Base-by-base conservation (phyloP, 305 asterid species). In the Fraxinus angustifolia region DNA sequence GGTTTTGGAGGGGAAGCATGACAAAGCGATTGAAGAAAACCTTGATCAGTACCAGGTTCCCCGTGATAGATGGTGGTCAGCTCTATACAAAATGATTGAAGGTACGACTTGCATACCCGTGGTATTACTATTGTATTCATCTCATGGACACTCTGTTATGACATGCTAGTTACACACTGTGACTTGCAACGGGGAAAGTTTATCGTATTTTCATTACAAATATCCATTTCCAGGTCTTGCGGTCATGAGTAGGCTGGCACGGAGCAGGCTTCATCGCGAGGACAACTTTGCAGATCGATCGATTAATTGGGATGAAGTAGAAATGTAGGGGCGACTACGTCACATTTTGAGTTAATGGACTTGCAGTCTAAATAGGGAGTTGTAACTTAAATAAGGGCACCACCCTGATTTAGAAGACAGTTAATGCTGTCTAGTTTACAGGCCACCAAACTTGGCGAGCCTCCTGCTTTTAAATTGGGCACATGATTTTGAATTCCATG, bases 1-100 rank as follows among this genome's bases (percentile, higher is more conserved):
- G 60, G 97, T 95, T 68, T 87, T 95, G 88, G 97, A 95, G 86
- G 98, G 99, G 76, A 93, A 95, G 83, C 97, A 95, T 70, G 90
- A 91, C 85, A 88, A 86, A 79, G 92, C 81, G 73, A 92, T 95
- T 26, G 90, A 91, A 83, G 99, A 92, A 73, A 88, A 91, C 71
- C 97, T 93, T 38, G 94, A 93, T 8, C 89, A 80, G 62, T 84
- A 90, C 88, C 87, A 89, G 82, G 93, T 93, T 84, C 84, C 99
- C 10, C 77, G 88, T 76, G 93, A 92, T 30, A 80, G 98, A 79
- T 95, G 99, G 99, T 92, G 98, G 99, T 91, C 97, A 0, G 86
- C 97, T 75, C 88, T 95, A 40, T 95, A 93, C 90, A 91, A 84
- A 86, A 87, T 92, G 91, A 85, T 93, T 19, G 97, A 95, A 95